Conservation (phyloP, 495 filamentous ascomycete genomes). For the Penicillium coffeae region DNA sequence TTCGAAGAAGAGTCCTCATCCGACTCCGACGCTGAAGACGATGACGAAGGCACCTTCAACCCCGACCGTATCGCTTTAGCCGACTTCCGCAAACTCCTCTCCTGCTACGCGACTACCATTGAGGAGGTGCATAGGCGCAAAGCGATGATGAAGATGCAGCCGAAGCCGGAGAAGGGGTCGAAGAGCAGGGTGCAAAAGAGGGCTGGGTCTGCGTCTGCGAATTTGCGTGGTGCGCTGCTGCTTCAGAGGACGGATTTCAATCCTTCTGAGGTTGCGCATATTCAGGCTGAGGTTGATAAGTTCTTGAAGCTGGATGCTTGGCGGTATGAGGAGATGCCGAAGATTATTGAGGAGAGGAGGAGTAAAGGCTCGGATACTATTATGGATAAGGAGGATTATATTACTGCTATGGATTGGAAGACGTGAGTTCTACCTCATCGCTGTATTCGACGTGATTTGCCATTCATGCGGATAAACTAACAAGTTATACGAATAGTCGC, state of each 20-base stretch:
- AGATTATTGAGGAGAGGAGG: slow-evolving; percentile 9
- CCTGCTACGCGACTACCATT: slow-evolving; percentile 29
- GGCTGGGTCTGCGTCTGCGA: background rate
- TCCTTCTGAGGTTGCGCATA: slow-evolving; percentile 9
- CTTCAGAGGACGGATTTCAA: slow-evolving; percentile 10
- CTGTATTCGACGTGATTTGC: no score
- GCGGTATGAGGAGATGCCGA: slow-evolving; percentile 33
- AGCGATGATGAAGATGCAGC: slow-evolving; percentile 15
- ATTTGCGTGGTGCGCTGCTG: background rate
- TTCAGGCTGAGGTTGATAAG: slow-evolving; percentile 18
- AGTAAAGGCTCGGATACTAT: background rate
- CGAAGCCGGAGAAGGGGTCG: slow-evolving; percentile 15
- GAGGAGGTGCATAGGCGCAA: slow-evolving; percentile 24
- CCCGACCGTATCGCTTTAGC: slow-evolving; percentile 25
- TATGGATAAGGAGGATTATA: slow-evolving; percentile 31
- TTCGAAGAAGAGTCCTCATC: background rate
- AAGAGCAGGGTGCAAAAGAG: slow-evolving; percentile 11
- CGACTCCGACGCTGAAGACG: background rate
- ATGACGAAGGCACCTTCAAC: slow-evolving; percentile 14
- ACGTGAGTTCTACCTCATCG: slow-evolving; percentile 53
- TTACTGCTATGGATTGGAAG: slow-evolving; percentile 69
- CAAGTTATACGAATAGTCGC: no score
- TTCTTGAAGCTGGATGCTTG: slow-evolving; percentile 29
- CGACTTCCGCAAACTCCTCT: slow-evolving; percentile 31
- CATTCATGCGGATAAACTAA: no score